These are phyloP conservation scores for Diplogelasinospora grovesii DNA, from an alignment of 495 filamentous ascomycete species.

Conservation along the genomic window DNA sequence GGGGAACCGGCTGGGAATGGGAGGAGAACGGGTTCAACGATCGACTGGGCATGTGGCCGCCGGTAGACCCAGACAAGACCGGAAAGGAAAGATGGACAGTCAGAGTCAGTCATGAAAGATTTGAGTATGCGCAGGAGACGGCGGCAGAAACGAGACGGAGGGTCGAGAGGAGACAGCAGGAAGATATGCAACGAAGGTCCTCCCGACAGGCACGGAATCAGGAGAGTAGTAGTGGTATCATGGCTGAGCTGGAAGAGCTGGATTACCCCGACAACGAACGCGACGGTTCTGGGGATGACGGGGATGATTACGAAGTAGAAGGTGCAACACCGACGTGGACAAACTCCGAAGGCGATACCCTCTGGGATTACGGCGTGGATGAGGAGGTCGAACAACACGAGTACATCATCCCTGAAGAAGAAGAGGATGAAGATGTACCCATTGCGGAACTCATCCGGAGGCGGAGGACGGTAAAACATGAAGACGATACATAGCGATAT, in stretches of 20 bases:
- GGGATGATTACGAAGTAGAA: slow-evolving; percentile 10
- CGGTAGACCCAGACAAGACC: slow-evolving; percentile 83
- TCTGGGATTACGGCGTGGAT: slow-evolving; percentile 88
- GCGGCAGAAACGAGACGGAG: slow-evolving; percentile 18
- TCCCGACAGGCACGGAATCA: slow-evolving; percentile 44
- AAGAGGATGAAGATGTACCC: slow-evolving; percentile 67
- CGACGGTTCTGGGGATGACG: slow-evolving; percentile 29
- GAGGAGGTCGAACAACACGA: slow-evolving; percentile 57
- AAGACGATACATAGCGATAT: background rate
- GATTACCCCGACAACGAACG: slow-evolving; percentile 28
- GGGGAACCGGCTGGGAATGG: slow-evolving; percentile 62
- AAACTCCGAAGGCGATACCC: slow-evolving; percentile 76
- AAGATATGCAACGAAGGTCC: slow-evolving; percentile 46
- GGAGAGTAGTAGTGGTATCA: slow-evolving; percentile 35
- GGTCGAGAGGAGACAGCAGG: slow-evolving; percentile 30
- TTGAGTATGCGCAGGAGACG: too few relatives aligned
- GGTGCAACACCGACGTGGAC: slow-evolving; percentile 60
- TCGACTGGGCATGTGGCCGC: slow-evolving; percentile 64
- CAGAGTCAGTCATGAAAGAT: too few relatives aligned
- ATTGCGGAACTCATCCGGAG: slow-evolving; percentile 58
- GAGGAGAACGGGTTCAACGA: slow-evolving; percentile 87
- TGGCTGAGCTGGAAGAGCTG: slow-evolving; percentile 38
- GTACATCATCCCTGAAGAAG: background rate
- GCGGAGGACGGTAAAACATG: slow-evolving; percentile 24
- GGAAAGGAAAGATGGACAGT: too few relatives aligned